Evolutionary conservation across 1,139 yeast species (phyloP).

Genomic region (Hemisphaericaspora xylofermentans): DNA sequence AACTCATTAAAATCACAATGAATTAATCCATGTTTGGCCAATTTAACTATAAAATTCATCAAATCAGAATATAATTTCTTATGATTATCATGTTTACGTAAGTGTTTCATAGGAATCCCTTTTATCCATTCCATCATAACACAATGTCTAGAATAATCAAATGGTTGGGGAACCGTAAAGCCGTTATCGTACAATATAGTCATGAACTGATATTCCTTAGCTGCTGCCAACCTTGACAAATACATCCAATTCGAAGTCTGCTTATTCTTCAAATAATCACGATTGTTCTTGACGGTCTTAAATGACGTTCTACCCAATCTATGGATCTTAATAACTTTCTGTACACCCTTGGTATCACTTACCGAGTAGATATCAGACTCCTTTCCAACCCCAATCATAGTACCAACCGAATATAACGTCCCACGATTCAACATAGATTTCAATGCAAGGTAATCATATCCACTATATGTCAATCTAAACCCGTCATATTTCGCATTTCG

Average conservation of each 20-base stretch:
- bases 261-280: slow-evolving; percentile 80
- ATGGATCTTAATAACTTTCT: slow-evolving; percentile 82
- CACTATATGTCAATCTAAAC: slow-evolving; percentile 80
- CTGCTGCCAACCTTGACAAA: slow-evolving; percentile 84
- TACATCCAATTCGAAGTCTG: slow-evolving; percentile 87
- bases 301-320: slow-evolving; percentile 92
- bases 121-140: slow-evolving; percentile 88
- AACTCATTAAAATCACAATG: slow-evolving; percentile 98
- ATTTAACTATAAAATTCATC: slow-evolving; percentile 80
- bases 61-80: slow-evolving; percentile 75
- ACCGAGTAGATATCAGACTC: slow-evolving; percentile 95
- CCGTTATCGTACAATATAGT: slow-evolving; percentile 68
- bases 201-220: slow-evolving; percentile 90
- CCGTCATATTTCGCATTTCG: slow-evolving; percentile 93
- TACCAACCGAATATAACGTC: slow-evolving; percentile 75
- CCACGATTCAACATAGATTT: slow-evolving; percentile 76
- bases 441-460: slow-evolving; percentile 88
- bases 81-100: slow-evolving; percentile 66
- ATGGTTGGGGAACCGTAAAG: slow-evolving; percentile 84
- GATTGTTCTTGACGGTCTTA: slow-evolving; percentile 84
- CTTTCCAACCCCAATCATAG: slow-evolving; percentile 93
- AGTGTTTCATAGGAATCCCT: slow-evolving; percentile 87
- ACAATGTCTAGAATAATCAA: slow-evolving; percentile 87
- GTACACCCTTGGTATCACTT: slow-evolving; percentile 62
- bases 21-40: slow-evolving; percentile 85